phyloP scores from a whole-genome alignment of 23 red algal genomes.

The Gracilaria vermiculophylla region DNA sequence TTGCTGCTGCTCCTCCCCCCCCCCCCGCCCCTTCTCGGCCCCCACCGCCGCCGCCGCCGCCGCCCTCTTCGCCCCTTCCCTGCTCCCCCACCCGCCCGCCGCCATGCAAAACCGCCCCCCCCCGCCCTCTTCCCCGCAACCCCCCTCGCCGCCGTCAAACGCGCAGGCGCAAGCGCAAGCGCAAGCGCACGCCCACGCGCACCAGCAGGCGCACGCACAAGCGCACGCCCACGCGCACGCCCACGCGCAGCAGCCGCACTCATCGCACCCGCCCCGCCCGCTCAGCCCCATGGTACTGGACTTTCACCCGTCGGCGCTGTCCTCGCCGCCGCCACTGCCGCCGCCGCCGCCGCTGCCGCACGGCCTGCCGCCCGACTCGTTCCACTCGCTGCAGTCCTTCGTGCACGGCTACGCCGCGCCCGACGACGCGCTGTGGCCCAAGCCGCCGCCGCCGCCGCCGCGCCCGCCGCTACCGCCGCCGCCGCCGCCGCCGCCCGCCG shows the following conservation, averaged over 20 bases:
- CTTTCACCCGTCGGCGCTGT: not conserved
- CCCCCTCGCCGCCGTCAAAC: not conserved
- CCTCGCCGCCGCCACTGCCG: not conserved
- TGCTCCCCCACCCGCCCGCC: not conserved
- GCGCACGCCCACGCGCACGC: not conserved
- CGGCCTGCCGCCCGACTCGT: not conserved
- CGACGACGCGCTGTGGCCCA: not conserved
- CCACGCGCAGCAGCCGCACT: not conserved
- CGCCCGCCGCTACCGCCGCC: not conserved
- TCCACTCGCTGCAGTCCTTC: slow-evolving; percentile 1
- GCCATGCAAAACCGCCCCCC: not conserved
- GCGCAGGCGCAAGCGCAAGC: too few species aligned
- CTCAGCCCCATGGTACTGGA: not conserved
- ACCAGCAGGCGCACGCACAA: not conserved
- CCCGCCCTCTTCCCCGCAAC: not conserved
- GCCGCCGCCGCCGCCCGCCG: not conserved
- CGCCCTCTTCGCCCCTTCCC: not conserved
- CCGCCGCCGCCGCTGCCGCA: not conserved
- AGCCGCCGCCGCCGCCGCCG: not conserved
- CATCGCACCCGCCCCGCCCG: not conserved
- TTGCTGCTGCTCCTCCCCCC: not conserved
- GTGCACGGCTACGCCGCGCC: slow-evolving; percentile 7
- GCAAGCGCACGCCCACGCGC: not conserved
- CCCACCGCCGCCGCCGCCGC: not conserved
- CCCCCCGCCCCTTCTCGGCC: not conserved